Evolutionary conservation across 176 grass and related monocot species (phyloP).

Genomic region (Ananas comosus): DNA sequence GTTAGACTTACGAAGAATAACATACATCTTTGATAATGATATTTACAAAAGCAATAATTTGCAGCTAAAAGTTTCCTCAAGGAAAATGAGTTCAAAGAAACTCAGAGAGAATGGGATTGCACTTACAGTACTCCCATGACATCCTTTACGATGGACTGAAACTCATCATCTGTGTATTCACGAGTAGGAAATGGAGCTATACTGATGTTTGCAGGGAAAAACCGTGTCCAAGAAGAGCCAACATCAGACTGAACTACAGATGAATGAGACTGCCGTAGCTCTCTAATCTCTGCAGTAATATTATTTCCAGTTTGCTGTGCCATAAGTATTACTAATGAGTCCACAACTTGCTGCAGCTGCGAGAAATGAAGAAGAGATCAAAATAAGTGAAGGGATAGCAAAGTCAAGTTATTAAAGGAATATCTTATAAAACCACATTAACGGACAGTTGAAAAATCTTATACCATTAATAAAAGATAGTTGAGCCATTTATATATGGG

Average conservation of each 20-base stretch:
- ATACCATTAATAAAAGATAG: neutral
- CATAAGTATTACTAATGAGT: conserved; percentile 38
- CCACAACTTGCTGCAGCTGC: conserved; percentile 44
- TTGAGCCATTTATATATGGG: neutral
- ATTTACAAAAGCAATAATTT: neutral
- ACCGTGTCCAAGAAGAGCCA: conserved; percentile 8
- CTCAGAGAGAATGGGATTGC: neutral
- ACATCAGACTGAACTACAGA: conserved; percentile 7
- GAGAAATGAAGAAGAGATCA: conserved; percentile 6
- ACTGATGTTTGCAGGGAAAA: conserved; percentile 30
- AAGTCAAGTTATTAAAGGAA: conserved; percentile 4
- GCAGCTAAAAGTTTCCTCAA: neutral
- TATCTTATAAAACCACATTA: neutral
- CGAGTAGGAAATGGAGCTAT: conserved; percentile 46
- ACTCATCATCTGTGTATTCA: conserved; percentile 48
- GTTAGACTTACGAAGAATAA: neutral
- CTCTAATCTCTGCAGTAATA: conserved; percentile 6
- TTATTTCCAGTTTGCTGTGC: conserved; percentile 24
- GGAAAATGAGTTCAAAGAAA: neutral
- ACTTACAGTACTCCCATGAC: conserved; percentile 49
- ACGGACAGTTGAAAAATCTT: neutral
- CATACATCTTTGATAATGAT: neutral
- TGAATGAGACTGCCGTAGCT: neutral
- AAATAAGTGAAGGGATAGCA: conserved; percentile 4
- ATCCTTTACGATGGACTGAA: conserved; percentile 39